phyloP scores from a whole-genome alignment of 768 basidiomycete species.

The Trametes meyenii region DNA sequence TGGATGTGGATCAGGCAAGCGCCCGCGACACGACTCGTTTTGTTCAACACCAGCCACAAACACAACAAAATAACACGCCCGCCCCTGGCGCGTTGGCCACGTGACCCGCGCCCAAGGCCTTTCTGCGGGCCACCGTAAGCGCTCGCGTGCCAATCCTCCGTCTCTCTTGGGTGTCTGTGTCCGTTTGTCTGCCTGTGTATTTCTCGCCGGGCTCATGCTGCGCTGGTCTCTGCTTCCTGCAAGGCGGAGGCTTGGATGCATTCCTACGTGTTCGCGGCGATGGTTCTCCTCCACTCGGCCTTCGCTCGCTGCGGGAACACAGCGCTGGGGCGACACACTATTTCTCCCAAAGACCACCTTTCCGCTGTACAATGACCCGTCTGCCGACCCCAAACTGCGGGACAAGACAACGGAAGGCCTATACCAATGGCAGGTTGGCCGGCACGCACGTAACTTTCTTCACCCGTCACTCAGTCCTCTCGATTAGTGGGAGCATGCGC shows the following conservation, averaged over 20 bases:
- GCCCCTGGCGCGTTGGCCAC: constrained; percentile 27
- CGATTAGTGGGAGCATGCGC: constrained; percentile 62
- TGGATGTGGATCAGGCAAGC: constrained; percentile 16
- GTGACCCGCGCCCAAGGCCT: constrained; percentile 21
- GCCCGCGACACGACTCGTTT: constrained; percentile 27
- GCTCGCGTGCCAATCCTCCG: neutral
- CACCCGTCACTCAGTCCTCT: neutral
- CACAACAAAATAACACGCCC: constrained; percentile 34
- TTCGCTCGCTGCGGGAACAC: neutral
- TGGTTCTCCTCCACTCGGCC: constrained; percentile 13
- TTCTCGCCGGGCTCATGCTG: constrained; percentile 20
- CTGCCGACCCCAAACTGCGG: constrained; percentile 63
- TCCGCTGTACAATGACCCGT: constrained; percentile 68
- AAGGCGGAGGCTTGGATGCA: constrained; percentile 6
- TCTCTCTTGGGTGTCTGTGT: neutral
- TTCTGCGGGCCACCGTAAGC: neutral
- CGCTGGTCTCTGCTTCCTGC: constrained; percentile 18
- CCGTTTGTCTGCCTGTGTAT: neutral
- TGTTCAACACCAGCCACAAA: constrained; percentile 37
- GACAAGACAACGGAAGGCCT: constrained; percentile 69
- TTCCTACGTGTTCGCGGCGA: constrained; percentile 4
- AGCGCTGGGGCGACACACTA: constrained; percentile 51
- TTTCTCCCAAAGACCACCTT: constrained; percentile 83
- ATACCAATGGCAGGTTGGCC: constrained; percentile 76
- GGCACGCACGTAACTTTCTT: neutral